A percentile compares a stretch with the other conserved stretches of the same genome.
Conservation (phyloP, 2,329 filamentous ascomycete genomes). For the Calcarisporium arbuscula region DNA sequence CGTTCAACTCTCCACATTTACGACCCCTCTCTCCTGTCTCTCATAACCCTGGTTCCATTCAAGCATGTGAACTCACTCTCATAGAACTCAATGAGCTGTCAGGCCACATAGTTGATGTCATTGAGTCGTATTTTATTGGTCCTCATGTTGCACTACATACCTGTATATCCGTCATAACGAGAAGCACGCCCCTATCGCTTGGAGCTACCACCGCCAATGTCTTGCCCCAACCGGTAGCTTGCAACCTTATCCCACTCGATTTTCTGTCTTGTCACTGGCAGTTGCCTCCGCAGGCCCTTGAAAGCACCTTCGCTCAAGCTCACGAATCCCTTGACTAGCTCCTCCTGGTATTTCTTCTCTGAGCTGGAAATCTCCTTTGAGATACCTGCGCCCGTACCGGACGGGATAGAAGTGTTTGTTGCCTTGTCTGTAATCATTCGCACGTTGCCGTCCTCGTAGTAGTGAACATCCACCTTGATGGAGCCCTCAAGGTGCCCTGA, state of each 20-base stretch:
- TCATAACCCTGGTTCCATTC: too few species aligned
- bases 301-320: slow-evolving; percentile 90
- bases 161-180: too few species aligned
- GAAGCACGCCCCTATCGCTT: slow-evolving; percentile 37
- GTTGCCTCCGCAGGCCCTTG: slow-evolving; percentile 83
- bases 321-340: slow-evolving; percentile 85
- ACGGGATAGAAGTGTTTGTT: slow-evolving; percentile 54
- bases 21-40: too few species aligned
- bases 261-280: slow-evolving; percentile 96
- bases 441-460: slow-evolving; percentile 99
- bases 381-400: slow-evolving; percentile 60
- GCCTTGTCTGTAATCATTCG: slow-evolving; percentile 85
- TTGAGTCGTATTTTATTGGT: too few species aligned
- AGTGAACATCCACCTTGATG: slow-evolving; percentile 94
- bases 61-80: too few species aligned
- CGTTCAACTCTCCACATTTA: too few species aligned
- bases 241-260: slow-evolving; percentile 99
- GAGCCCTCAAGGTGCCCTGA: slow-evolving; percentile 64
- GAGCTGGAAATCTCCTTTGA: slow-evolving; percentile 68
- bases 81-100: too few species aligned
- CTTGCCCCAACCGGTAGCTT: slow-evolving; percentile 79
- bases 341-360: slow-evolving; percentile 94
- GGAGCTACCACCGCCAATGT: slow-evolving; percentile 64
- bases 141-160: too few species aligned
- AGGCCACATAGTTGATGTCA: too few species aligned